A percentile compares a stretch with the other conserved stretches of the same genome.
These are phyloP conservation scores for Melampsora occidentalis DNA, from an alignment of 1,284 basidiomycete species.

Conservation along the genomic window DNA sequence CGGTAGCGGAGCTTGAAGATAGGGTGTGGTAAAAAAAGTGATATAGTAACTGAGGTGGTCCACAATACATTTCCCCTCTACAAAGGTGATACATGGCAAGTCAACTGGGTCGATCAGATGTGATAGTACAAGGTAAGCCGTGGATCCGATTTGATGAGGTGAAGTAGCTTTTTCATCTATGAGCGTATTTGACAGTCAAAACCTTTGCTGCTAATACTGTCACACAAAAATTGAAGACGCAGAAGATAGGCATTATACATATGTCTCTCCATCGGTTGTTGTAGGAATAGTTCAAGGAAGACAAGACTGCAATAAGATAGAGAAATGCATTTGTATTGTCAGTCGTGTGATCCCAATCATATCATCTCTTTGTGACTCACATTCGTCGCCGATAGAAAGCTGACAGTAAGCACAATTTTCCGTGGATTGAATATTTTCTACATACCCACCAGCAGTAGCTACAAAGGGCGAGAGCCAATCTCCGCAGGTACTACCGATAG, in stretches of 20 bases:
- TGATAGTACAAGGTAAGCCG: too few relatives aligned
- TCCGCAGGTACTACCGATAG: constrained; percentile 69
- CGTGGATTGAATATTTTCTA: constrained; percentile 68
- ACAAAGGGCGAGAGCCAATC: constrained; percentile 67
- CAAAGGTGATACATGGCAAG: too few relatives aligned
- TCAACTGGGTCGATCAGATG: too few relatives aligned
- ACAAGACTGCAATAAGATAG: neutral
- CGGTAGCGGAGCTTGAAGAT: too few relatives aligned
- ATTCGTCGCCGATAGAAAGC: constrained; percentile 54
- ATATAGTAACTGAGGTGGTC: too few relatives aligned
- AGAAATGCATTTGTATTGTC: neutral
- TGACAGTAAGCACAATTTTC: constrained; percentile 68
- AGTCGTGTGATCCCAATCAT: neutral
- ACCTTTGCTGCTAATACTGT: constrained; percentile 47
- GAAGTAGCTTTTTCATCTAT: neutral
- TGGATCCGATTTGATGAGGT: too few relatives aligned
- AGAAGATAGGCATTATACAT: constrained; percentile 65
- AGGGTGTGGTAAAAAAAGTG: too few relatives aligned
- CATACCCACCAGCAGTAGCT: constrained; percentile 63
- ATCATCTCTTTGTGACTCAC: neutral
- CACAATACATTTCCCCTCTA: too few relatives aligned
- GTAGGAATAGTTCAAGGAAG: constrained; percentile 31
- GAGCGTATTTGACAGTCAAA: constrained; percentile 45
- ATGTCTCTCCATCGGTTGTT: constrained; percentile 62
- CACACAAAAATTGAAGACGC: constrained; percentile 61